Base-by-base conservation (phyloP, 768 basidiomycete species). In the Kwoniella dendrophila region DNA sequence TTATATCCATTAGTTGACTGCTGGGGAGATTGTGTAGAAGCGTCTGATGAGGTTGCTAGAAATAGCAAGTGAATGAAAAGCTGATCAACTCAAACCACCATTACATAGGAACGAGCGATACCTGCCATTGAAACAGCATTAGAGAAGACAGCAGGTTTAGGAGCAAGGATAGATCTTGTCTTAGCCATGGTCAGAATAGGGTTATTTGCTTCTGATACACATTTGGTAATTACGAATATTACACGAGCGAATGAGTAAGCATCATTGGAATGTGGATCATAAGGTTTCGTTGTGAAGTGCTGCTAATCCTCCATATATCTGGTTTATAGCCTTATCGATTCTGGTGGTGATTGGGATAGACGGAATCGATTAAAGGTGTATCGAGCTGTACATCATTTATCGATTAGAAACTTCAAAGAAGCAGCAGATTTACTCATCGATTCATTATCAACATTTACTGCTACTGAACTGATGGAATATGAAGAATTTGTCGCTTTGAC, bases 341-440 rank as follows among this genome's bases (percentile, higher is more conserved):
- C 92, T 77, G 95, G 95, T 0, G 95, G 95, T 45, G 95, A 99
- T 81, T 99, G 95, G 95, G 95, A 99, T 78, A 83, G 95, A 56
- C 86, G 93, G 38, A 99, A 97, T 79, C 86, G 95, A 45, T 85
- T 97, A 71, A 99, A 99, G 80, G 95, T 97, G 41, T 99, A 98
- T 82, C 86, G 86, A 52, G 94, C 89, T 49, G 82, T 96, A 0
- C 89, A 95, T 73, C 82, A 88, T 44, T 81, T 94, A 32, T 89
- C 90, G 30, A 88, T 90, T 63, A 88, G 95, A n/a, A 88, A 94
- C 72, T 97, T 97, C 83, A 88, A 90, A 73, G 85, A 85, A 20
- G 92, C 86, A 4, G 87, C 87, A n/a, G 86, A 88, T 36, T 85
- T 96, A 10, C 83, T 98, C 61, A 85, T 93, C 48, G 95, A 98